These are phyloP conservation scores for Plasmodium gonderi DNA, from an alignment of 169 alveolate species.

Conservation along the genomic window DNA sequence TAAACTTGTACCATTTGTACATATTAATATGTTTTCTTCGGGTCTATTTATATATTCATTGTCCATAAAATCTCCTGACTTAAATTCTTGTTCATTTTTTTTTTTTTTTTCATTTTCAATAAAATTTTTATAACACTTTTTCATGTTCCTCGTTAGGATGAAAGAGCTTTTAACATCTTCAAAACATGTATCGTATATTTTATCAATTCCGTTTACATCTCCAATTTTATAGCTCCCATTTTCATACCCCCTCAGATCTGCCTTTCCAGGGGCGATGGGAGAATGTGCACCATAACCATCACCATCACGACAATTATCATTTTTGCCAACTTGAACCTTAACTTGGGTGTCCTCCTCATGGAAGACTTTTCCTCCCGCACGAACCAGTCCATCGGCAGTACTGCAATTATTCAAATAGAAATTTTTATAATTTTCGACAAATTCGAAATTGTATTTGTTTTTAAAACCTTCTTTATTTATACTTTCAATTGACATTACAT, in stretches of 20 bases:
- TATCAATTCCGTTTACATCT: background rate
- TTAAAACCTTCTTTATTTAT: background rate
- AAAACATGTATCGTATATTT: slow-evolving; percentile 29
- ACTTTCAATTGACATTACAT: background rate
- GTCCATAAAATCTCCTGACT: background rate
- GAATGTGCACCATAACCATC: background rate
- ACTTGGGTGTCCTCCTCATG: background rate
- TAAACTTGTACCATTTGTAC: background rate
- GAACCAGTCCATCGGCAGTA: background rate
- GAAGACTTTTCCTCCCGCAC: background rate
- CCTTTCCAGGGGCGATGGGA: background rate
- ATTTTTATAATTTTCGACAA: slow-evolving; percentile 3
- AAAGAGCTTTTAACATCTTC: slow-evolving; percentile 29
- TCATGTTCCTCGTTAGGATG: slow-evolving; percentile 38
- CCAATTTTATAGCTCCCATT: background rate
- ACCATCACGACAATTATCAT: background rate
- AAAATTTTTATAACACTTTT: slow-evolving; percentile 20
- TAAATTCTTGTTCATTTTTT: background rate
- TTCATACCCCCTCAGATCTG: no score
- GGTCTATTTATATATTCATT: background rate
- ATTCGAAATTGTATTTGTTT: background rate
- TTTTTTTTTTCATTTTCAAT: slow-evolving; percentile 25
- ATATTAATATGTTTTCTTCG: background rate
- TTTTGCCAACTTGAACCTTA: background rate
- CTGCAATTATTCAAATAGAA: background rate